These are phyloP conservation scores for Umbelopsis vinacea DNA, from an alignment of 192 early-diverging fungal genomes.

Conservation along the genomic window DNA sequence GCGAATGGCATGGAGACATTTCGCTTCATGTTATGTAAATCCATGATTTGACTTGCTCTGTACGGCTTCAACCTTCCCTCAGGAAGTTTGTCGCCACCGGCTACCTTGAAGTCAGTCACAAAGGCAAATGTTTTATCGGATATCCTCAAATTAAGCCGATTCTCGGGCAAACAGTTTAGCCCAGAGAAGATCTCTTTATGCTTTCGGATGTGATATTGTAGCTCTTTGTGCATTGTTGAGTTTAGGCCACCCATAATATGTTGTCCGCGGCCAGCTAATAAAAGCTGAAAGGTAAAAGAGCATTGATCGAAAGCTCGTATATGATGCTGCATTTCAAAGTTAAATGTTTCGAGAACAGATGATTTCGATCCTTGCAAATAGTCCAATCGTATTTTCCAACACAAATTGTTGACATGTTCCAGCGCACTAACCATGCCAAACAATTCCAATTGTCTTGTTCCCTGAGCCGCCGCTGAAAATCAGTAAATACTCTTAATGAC, in stretches of 20 bases:
- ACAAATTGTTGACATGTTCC: slow-evolving; percentile 11
- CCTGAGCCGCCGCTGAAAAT: slow-evolving; percentile 9
- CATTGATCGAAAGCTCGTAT: slow-evolving; percentile 15
- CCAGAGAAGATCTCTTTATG: slow-evolving; percentile 19
- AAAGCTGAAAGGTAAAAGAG: slow-evolving; percentile 2
- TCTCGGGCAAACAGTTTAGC: slow-evolving; percentile 5
- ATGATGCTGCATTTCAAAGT: slow-evolving; percentile 21
- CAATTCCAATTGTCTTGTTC: slow-evolving; percentile 8
- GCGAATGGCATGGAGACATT: background rate
- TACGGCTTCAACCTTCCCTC: slow-evolving; percentile 13
- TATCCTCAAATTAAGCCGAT: background rate
- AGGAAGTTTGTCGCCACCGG: slow-evolving; percentile 7
- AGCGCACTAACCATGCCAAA: slow-evolving; percentile 11
- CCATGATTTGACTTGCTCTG: slow-evolving; percentile 16
- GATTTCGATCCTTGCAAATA: slow-evolving; percentile 18
- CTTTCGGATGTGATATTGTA: slow-evolving; percentile 9
- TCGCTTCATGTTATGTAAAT: slow-evolving; percentile 14
- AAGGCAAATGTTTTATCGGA: slow-evolving; percentile 19
- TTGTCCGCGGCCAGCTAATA: slow-evolving; percentile 12
- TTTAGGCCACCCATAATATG: slow-evolving; percentile 13
- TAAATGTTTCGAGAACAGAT: slow-evolving; percentile 10
- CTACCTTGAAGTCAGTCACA: slow-evolving; percentile 8
- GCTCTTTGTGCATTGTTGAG: slow-evolving; percentile 15
- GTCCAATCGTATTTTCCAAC: slow-evolving; percentile 18
- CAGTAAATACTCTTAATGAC: too few species aligned